Conservation (phyloP, 2,329 filamentous ascomycete genomes). For the Dactylonectria estremocensis region DNA sequence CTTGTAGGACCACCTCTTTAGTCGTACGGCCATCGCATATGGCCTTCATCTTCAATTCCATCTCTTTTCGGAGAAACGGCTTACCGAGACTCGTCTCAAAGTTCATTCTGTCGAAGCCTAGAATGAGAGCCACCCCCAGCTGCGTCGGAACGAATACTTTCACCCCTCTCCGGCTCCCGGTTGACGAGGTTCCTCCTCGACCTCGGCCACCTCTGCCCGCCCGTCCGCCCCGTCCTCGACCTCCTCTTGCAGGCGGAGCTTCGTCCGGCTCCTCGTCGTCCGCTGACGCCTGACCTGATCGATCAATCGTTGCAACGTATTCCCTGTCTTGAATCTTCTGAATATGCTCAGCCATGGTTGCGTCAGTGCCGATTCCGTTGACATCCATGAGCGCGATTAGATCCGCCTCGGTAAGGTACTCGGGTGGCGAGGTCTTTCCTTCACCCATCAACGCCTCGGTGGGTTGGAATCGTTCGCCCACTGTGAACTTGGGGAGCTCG, state of each 20-base stretch:
- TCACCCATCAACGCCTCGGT: constrained; percentile 91
- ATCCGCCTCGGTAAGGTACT: constrained; percentile 94
- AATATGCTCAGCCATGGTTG: constrained; percentile 99
- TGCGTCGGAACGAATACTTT: constrained; percentile 95
- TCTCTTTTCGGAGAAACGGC: constrained; percentile 96
- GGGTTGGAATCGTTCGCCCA: constrained; percentile 88
- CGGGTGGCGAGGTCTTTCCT: constrained; percentile 88
- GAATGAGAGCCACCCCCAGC: constrained; percentile 90
- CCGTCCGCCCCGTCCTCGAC: constrained; percentile 63
- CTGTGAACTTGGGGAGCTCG: constrained; percentile 83
- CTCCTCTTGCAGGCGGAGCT: constrained; percentile 59
- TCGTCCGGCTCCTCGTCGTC: constrained; percentile 57
- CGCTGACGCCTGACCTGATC: constrained; percentile 53
- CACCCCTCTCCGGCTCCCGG: constrained; percentile 66
- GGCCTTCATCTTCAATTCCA: constrained; percentile 96
- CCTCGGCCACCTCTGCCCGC: constrained; percentile 55
- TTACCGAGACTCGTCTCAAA: constrained; percentile 95
- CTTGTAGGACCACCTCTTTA: constrained; percentile 80
- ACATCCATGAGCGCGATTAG: constrained; percentile 97
- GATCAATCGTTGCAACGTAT: constrained; percentile 81
- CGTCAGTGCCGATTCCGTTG: constrained; percentile 98
- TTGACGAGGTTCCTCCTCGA: constrained; percentile 59
- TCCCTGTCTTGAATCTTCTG: constrained; percentile 92
- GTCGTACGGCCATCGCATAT: constrained; percentile 91
- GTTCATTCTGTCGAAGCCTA: constrained; percentile 95